Evolutionary conservation across 2,329 filamentous ascomycete genomes (phyloP), one percentile per base, ranked within the genome.

Genomic region (Aureobasidium sp.): DNA sequence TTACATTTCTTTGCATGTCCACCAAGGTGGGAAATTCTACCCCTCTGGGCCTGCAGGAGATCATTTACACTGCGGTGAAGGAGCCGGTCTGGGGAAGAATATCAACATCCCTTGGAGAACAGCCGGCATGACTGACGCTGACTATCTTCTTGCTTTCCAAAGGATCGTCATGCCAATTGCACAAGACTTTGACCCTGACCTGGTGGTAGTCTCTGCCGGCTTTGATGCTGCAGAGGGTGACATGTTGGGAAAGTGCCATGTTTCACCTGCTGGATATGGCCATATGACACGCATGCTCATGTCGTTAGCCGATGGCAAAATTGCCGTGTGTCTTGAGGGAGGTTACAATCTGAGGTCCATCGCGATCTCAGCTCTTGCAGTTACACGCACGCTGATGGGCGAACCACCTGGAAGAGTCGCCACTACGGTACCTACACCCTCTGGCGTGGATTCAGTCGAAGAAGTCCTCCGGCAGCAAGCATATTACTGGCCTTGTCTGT

Each of bases 271-370:
- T 5, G 96, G 94, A 71, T 99, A 97, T 72, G 90, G 92, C 15
- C 93, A 99, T 71, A 97, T 99, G 94, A 97, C 94, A 17, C 92
- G 97, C 72, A 97, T 97, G 93, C 84, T 99, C 52, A 97, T 97
- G 92, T 92, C 90, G 2, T 81, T 99, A 24, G 93, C 94, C 0
- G 82, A 87, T 48, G 94, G 94, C 32, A 96, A 92, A 71, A 82
- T 99, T 15, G 89, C 90, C 2, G 93, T 97, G 9, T 97, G 92
- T 71, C 81, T 99, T 2, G 94, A 99, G 74, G 94, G 94, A 26
- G 94, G 94, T 9, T 99, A 99, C 75, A 97, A 97, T 69, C 84
- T 99, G 27, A 81, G 86, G 52, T 94, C 94, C 0, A 99, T 99
- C 63, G 96, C 94, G 0, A 87, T 89, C 63, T 97, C 94, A 5